These are phyloP conservation scores for Fragilaria radians DNA, from an alignment of 108 stramenopile species.

Conservation along the genomic window DNA sequence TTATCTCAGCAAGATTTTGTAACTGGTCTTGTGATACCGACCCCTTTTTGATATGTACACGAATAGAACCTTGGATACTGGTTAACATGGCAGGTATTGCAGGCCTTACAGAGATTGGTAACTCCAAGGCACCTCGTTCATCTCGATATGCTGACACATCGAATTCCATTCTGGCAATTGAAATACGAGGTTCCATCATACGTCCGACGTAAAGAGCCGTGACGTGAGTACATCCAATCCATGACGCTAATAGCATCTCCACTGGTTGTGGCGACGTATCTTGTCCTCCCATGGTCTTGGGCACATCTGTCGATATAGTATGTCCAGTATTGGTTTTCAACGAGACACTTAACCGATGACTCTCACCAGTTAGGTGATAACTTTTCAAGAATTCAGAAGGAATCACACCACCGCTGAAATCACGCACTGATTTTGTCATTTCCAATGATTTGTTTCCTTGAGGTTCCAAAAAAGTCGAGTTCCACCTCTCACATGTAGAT, in stretches of 20 bases:
- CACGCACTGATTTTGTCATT: too few species aligned
- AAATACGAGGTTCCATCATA: constrained; percentile 42
- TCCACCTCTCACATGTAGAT: too few species aligned
- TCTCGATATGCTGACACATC: constrained; percentile 48
- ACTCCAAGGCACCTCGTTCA: constrained; percentile 56
- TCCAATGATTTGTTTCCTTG: too few species aligned
- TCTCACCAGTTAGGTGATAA: constrained; percentile 41
- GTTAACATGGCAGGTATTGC: constrained; percentile 37
- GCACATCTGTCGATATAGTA: constrained; percentile 58
- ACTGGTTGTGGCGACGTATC: constrained; percentile 75
- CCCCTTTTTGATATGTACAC: constrained; percentile 24
- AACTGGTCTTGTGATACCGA: constrained; percentile 26
- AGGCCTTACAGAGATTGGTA: constrained; percentile 50
- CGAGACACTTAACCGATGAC: constrained; percentile 24
- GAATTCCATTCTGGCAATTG: constrained; percentile 53
- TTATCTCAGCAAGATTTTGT: constrained; percentile 46
- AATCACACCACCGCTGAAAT: too few species aligned
- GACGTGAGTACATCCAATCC: constrained; percentile 75
- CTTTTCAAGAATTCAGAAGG: constrained; percentile 4
- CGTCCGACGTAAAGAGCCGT: constrained; percentile 76
- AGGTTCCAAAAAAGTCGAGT: too few species aligned
- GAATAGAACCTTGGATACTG: constrained; percentile 35
- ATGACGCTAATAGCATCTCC: constrained; percentile 58
- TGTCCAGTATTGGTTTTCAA: constrained; percentile 55
- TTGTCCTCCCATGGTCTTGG: constrained; percentile 63